A percentile compares a stretch with the other conserved stretches of the same genome.
Conservation (phyloP, 2,329 filamentous ascomycete genomes). For the Penicillium sp. region DNA sequence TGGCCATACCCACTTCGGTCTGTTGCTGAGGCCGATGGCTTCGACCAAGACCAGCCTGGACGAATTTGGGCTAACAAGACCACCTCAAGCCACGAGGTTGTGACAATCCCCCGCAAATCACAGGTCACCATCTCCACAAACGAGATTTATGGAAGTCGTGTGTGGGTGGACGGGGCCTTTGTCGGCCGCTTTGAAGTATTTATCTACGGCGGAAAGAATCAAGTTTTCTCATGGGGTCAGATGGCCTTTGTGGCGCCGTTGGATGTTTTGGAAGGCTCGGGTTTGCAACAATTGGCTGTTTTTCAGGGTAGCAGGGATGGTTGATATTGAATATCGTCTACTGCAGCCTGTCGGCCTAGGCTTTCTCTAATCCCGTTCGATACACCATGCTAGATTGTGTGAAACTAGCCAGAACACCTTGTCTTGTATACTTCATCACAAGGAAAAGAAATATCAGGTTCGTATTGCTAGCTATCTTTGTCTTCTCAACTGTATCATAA, state of each 20-base stretch:
- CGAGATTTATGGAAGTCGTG: conserved; percentile 48
- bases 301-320: background rate
- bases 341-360: background rate
- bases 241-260: conserved; percentile 58
- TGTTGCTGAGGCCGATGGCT: conserved; percentile 45
- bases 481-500: background rate
- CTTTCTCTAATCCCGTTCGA: background rate
- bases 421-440: too few relatives aligned
- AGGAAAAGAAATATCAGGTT: background rate
- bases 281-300: conserved; percentile 12
- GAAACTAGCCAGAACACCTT: background rate
- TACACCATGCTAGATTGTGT: background rate
- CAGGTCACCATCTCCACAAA: conserved; percentile 49
- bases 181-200: conserved; percentile 56
- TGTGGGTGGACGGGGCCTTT: conserved; percentile 51
- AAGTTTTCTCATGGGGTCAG: conserved; percentile 55
- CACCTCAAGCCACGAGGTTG: conserved; percentile 46
- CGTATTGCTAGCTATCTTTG: background rate
- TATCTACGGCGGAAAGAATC: conserved; percentile 55
- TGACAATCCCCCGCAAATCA: conserved; percentile 37
- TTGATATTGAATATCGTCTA: background rate
- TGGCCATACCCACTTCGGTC: conserved; percentile 53
- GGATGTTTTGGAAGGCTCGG: conserved; percentile 24
- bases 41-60: conserved; percentile 50
- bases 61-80: conserved; percentile 55